Evolutionary conservation across 2,329 filamentous ascomycete genomes (phyloP), one percentile per base, ranked within the genome.

Genomic region (Ascochyta rabiei): DNA sequence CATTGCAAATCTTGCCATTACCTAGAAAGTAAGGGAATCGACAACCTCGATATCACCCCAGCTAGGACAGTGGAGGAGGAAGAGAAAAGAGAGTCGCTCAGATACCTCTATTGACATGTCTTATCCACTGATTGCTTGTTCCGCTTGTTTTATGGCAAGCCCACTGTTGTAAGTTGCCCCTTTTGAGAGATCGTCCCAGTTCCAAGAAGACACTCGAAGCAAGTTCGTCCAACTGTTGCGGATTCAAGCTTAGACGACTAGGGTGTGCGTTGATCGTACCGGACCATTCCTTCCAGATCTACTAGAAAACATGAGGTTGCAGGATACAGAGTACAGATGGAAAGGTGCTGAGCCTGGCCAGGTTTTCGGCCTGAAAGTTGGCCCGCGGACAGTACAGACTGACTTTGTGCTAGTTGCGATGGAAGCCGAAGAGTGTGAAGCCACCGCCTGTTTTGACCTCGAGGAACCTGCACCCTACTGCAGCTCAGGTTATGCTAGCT

Each of bases 111-210:
- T 41, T 72, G 62, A 62, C 63, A 68, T 8, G 35, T 63, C 9
- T 21, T 71, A 1, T 62, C 62, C 2, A 68, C 57, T 7, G 69
- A 72, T 35, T 53, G 60, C 2, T 19, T 69, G 15, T 71, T 70
- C 42, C 67, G 68, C 2, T 30, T 71, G 9, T 69, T 72, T 35
- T 70, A 63, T 34, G 61, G 57, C 4, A 72, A 69, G 30, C 69
- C 68, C 24, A 56, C 60, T 2, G 53, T 64, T 16, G 56, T 62
- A 48, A 52, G 55, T 56, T 6, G 6, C 26, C 2, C 13, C 13
- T 30, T 30, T 30, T 30, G 12, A 30, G 28, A 15, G 12, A 30
- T 30, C 28, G 2, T 13, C 4, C 12, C 28, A 30, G 12, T 10
- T 28, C 24, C 9, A 2, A 10, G 24, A 28, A 28, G 24, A 9